Evolutionary conservation across 1,139 yeast species (phyloP).

Genomic region (Yamadazyma spencermartinsiae): DNA sequence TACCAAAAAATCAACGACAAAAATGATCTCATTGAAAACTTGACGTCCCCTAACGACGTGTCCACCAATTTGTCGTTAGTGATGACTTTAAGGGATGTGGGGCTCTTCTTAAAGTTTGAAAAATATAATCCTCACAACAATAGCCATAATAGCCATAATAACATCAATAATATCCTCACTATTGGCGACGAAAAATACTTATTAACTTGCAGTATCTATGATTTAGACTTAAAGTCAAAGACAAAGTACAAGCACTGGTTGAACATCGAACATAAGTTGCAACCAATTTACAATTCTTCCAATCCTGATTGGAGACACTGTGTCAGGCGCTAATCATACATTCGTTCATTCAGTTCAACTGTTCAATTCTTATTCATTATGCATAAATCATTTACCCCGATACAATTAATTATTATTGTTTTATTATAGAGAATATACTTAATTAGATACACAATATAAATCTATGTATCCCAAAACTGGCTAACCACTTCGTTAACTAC

Average conservation of each 20-base stretch:
- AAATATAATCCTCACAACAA: slow-evolving; percentile 31
- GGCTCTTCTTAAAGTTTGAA: slow-evolving; percentile 47
- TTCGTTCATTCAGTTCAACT: not conserved
- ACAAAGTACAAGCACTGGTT: slow-evolving; percentile 46
- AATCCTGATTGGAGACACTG: slow-evolving; percentile 43
- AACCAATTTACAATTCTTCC: slow-evolving; percentile 34
- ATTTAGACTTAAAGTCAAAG: slow-evolving; percentile 45
- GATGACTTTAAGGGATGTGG: slow-evolving; percentile 60
- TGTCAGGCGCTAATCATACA: slow-evolving; percentile 11
- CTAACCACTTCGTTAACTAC: slow-evolving; percentile 43
- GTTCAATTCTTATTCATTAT: not conserved
- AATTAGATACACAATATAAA: not conserved
- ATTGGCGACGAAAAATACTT: slow-evolving; percentile 28
- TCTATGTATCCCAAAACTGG: not conserved
- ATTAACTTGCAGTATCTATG: slow-evolving; percentile 43
- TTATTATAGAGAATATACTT: not conserved
- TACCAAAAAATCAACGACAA: slow-evolving; percentile 38
- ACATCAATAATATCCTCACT: slow-evolving; percentile 31
- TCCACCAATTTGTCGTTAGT: slow-evolving; percentile 43
- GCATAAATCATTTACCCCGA: not conserved
- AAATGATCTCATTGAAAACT: slow-evolving; percentile 34
- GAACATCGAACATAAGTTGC: slow-evolving; percentile 35
- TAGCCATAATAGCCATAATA: slow-evolving; percentile 35
- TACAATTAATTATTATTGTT: not conserved
- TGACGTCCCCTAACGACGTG: slow-evolving; percentile 42